Base-by-base conservation (phyloP, 2,329 filamentous ascomycete species). In the Aspergillus udagawae region DNA sequence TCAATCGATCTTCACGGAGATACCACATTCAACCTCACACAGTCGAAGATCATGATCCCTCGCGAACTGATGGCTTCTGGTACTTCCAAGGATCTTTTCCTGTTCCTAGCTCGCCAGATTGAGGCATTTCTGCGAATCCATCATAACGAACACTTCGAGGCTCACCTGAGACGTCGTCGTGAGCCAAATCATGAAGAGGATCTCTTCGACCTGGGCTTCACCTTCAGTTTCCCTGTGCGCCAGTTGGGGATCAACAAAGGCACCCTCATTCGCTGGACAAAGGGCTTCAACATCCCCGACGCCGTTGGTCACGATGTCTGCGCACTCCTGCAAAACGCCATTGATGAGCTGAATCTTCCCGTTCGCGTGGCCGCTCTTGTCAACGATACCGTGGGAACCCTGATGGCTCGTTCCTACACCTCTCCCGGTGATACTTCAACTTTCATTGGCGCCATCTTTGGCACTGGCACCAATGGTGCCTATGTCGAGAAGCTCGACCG, bases 371-470 rank as follows among this genome's bases (percentile, higher is more conserved):
- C 92, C 10, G 94, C 94, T 14, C 82, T 99, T 58, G 93, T 97
- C 67, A 99, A 99, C 73, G 94, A 99, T 73, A 97, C 94, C 0
- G 94, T 97, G 6, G 94, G 94, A 52, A 99, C 94, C 1, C 84
- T 99, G 41, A 97, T 99, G 93, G 93, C 94, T 32, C 89, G 94
- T 66, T 96, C 93, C 0, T 99, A 99, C 77, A 93, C 92, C 5
- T 93, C 91, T 17, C 91, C 90, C 4, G 91, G 91, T 60, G 92
- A 93, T 81, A 88, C 88, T 1, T 86, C 88, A 49, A 93, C 94
- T 4, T 80, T 97, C 9, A 80, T 99, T n/a, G 94, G 94, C 53
- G 93, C 92, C 61, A 99, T 99, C 68, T 99, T 99, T 67, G 93
- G 93, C 65, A 99, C 93, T 2, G 93, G 93, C 62, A 97, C 93